Conservation (phyloP, 305 asterid species). For the Andrographis paniculata region DNA sequence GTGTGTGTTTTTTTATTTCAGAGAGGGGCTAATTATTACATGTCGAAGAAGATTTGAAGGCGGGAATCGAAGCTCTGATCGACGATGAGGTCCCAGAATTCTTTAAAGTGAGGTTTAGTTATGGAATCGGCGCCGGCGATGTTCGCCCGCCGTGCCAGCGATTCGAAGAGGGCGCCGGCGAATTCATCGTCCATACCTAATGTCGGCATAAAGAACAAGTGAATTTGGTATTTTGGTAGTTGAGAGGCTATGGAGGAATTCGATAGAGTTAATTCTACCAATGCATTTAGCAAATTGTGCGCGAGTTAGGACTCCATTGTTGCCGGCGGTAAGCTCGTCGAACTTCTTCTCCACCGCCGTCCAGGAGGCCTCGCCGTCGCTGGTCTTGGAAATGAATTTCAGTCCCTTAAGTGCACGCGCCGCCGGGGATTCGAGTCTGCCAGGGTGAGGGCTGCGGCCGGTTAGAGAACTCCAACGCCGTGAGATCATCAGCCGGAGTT, state of each 20-base stretch:
- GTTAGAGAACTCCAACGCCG: no score
- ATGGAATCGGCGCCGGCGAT: conserved; percentile 43
- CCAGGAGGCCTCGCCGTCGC: conserved; percentile 68
- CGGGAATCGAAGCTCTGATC: conserved; percentile 91
- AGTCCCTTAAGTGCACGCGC: conserved; percentile 77
- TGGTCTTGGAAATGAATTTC: conserved; percentile 75
- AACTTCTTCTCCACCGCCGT: conserved; percentile 66
- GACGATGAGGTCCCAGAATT: conserved; percentile 80
- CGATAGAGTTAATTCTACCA: conserved; percentile 31
- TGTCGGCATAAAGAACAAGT: no score
- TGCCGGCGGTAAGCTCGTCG: conserved; percentile 36
- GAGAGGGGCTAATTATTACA: conserved; percentile 29
- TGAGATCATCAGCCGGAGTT: no score
- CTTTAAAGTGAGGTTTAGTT: conserved; percentile 53
- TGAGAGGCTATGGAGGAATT: neutral
- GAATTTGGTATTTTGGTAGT: no score
- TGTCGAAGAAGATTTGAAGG: conserved; percentile 91
- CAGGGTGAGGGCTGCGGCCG: conserved; percentile 29
- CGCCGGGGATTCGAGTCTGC: conserved; percentile 62
- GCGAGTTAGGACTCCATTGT: conserved; percentile 62
- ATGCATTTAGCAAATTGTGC: conserved; percentile 75
- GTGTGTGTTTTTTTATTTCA: neutral
- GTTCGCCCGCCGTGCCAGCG: conserved; percentile 65
- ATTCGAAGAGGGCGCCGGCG: conserved; percentile 77
- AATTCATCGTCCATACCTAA: no score